These are phyloP conservation scores for Candida broadrunensis DNA, from an alignment of 805 yeast genomes.

Conservation along the genomic window DNA sequence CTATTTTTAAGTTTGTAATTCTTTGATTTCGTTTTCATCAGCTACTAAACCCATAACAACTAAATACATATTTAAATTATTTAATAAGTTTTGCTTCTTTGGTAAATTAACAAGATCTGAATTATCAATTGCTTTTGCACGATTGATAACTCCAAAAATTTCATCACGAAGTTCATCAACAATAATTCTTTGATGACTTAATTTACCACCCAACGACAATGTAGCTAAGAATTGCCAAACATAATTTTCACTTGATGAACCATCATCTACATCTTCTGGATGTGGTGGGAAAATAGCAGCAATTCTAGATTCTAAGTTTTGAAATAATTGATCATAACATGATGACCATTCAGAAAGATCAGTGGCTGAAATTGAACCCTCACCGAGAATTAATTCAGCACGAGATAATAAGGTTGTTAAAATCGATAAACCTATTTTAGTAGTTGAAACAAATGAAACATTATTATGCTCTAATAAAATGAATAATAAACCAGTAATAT, in stretches of 20 bases:
- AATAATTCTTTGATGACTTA: conserved; percentile 87
- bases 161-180: conserved; percentile 93
- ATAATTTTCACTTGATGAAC: conserved; percentile 54
- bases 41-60: conserved; percentile 97
- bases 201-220: conserved; percentile 83
- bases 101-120: conserved; percentile 43
- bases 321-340: conserved; percentile 79
- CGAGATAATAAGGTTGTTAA: conserved; percentile 88
- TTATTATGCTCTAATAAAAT: conserved; percentile 69
- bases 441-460: conserved; percentile 62
- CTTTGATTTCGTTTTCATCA: conserved; percentile 83
- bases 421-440: conserved; percentile 80
- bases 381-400: conserved; percentile 89
- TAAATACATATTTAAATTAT: conserved; percentile 84
- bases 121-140: conserved; percentile 62
- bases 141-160: conserved; percentile 81
- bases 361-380: conserved; percentile 54
- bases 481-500: conserved; percentile 73
- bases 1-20: conserved; percentile 44
- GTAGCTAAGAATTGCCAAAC: conserved; percentile 98
- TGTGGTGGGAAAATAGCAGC: conserved; percentile 79
- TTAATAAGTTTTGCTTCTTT: conserved; percentile 58
- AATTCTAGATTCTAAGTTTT: conserved; percentile 73
- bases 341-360: conserved; percentile 70
- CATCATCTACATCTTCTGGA: conserved; percentile 51